Evolutionary conservation across 176 grass and related monocot species (phyloP).

Genomic region (Echinochloa phyllopogon): DNA sequence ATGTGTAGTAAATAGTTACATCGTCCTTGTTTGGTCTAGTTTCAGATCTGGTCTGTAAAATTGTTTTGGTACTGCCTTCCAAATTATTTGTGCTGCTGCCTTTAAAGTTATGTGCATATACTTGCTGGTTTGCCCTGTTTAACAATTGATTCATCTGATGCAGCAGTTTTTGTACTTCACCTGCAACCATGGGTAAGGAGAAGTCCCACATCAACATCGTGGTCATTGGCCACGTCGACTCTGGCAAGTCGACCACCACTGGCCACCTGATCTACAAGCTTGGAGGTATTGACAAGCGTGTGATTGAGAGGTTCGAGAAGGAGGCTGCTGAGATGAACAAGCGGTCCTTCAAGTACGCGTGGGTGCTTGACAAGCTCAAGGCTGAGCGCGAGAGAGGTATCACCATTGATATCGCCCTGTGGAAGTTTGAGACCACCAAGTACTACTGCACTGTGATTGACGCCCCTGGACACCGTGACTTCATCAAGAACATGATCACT

Average conservation of each 20-base stretch:
- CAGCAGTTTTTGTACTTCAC: background rate
- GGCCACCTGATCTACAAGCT: conserved; percentile 29
- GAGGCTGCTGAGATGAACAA: conserved; percentile 14
- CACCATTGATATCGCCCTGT: conserved; percentile 8
- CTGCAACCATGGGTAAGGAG: conserved; percentile 26
- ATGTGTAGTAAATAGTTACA: background rate
- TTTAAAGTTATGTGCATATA: background rate
- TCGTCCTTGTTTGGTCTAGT: background rate
- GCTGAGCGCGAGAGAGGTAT: conserved; percentile 22
- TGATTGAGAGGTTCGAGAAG: conserved; percentile 15
- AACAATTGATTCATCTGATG: background rate
- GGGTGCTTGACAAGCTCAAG: conserved; percentile 21
- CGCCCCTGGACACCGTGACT: conserved; percentile 22
- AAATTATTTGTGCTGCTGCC: background rate
- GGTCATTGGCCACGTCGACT: conserved; percentile 16
- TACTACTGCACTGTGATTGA: conserved; percentile 21
- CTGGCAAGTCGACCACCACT: conserved; percentile 9
- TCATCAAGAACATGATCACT: conserved; percentile 21
- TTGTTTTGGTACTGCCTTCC: background rate
- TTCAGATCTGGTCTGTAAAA: background rate
- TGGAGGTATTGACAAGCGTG: conserved; percentile 21
- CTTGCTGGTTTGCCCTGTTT: background rate
- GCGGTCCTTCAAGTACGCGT: conserved; percentile 8
- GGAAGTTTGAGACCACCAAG: conserved; percentile 17
- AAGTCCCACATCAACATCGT: conserved; percentile 32